Conservation (phyloP, 306 rosid genomes). For the Herpetospermum pedunculosum region DNA sequence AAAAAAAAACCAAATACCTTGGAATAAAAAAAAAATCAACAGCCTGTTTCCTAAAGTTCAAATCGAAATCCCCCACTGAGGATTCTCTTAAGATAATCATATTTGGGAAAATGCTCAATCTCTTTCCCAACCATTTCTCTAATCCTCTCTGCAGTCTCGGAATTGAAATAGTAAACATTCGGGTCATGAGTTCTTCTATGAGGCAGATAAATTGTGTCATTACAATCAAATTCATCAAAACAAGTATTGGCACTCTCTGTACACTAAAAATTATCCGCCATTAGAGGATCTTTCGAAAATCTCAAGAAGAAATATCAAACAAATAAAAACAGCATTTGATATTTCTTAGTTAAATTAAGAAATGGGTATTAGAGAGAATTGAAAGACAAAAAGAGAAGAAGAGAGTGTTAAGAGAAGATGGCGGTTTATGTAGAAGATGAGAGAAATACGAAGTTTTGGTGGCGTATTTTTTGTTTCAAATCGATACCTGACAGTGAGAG, state of each 20-base stretch:
- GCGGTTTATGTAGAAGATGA: no score
- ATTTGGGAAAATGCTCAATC: slow-evolving; percentile 40
- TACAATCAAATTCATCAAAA: slow-evolving; percentile 34
- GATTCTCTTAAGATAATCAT: slow-evolving; percentile 51
- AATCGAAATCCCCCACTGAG: slow-evolving; percentile 55
- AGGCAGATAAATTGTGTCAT: slow-evolving; percentile 18
- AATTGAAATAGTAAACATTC: slow-evolving; percentile 20
- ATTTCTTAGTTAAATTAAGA: background rate
- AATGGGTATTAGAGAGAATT: background rate
- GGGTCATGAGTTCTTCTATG: slow-evolving; percentile 16
- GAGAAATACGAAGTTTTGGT: no score
- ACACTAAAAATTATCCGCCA: slow-evolving; percentile 42
- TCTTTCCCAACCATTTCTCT: slow-evolving; percentile 41
- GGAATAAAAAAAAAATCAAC: slow-evolving; percentile 58
- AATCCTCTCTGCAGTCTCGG: slow-evolving; percentile 32
- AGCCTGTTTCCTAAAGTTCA: slow-evolving; percentile 49
- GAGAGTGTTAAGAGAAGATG: no score
- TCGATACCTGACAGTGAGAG: no score
- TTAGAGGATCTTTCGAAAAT: slow-evolving; percentile 21
- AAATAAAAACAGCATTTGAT: background rate
- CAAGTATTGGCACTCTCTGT: slow-evolving; percentile 26
- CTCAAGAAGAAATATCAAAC: slow-evolving; percentile 16
- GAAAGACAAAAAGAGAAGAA: background rate
- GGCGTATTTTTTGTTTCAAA: no score
- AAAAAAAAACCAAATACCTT: slow-evolving; percentile 42